Percentiles rank a stretch among this genome's conserved stretches.
These are phyloP conservation scores for Mucor saturninus DNA, from an alignment of 371 early-diverging fungal species.

Conservation along the genomic window DNA sequence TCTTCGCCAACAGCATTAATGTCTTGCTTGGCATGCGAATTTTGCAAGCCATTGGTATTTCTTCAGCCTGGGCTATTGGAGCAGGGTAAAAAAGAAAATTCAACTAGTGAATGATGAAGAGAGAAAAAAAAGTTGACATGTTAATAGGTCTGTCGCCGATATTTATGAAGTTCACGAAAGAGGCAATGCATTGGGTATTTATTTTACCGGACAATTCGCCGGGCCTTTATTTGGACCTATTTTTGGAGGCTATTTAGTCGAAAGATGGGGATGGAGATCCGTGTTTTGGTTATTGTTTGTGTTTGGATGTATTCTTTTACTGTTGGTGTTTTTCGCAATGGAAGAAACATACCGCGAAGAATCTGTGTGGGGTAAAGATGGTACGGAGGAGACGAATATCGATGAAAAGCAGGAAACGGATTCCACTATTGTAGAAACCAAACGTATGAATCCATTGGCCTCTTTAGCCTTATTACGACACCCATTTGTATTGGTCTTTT, in stretches of 20 bases:
- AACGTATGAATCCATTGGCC: conserved; percentile 43
- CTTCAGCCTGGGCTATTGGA: conserved; percentile 79
- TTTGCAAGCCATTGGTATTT: conserved; percentile 76
- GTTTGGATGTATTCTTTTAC: conserved; percentile 33
- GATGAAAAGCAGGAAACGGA: not conserved
- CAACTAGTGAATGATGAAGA: not conserved
- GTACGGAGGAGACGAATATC: not conserved
- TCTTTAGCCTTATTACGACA: conserved; percentile 52
- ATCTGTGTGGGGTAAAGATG: conserved; percentile 38
- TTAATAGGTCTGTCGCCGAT: conserved; percentile 61
- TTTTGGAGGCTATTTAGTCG: conserved; percentile 49
- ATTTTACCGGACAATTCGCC: conserved; percentile 58
- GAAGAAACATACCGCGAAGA: conserved; percentile 75
- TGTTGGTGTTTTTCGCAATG: conserved; percentile 51
- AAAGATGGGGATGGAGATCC: conserved; percentile 52
- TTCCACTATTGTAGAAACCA: conserved; percentile 23
- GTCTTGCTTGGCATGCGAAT: conserved; percentile 70
- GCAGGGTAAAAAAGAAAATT: conserved; percentile 53
- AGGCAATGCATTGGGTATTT: conserved; percentile 54
- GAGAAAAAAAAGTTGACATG: not conserved
- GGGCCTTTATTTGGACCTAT: conserved; percentile 49
- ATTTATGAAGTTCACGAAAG: conserved; percentile 51
- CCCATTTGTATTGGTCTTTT: conserved; percentile 57
- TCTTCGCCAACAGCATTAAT: conserved; percentile 61
- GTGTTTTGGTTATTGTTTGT: conserved; percentile 46